These are phyloP conservation scores for Globisporangium echinulatum DNA, from an alignment of 352 stramenopile species.

Conservation along the genomic window DNA sequence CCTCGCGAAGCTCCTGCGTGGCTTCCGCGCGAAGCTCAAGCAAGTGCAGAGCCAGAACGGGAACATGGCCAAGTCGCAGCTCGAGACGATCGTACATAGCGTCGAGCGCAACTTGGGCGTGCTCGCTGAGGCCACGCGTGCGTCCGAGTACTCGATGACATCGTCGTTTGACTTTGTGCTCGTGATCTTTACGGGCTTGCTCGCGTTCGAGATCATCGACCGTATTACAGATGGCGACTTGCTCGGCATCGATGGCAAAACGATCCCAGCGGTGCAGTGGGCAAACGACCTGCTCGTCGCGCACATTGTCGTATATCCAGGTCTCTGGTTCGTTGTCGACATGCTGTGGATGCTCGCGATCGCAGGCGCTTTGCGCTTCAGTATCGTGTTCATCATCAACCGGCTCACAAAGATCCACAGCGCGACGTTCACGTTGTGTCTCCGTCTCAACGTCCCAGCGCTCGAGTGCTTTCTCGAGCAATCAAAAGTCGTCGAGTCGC, in stretches of 20 bases:
- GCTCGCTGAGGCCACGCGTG: conserved; percentile 44
- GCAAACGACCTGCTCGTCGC: conserved; percentile 38
- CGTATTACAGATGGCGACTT: conserved; percentile 91
- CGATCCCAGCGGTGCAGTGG: conserved; percentile 41
- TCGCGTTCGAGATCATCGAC: conserved; percentile 94
- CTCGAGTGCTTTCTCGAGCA: conserved; percentile 44
- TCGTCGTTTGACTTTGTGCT: conserved; percentile 86
- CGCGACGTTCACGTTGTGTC: conserved; percentile 33
- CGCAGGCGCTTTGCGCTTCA: conserved; percentile 19
- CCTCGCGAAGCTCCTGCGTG: conserved; percentile 89
- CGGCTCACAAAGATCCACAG: conserved; percentile 33
- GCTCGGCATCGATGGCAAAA: conserved; percentile 55
- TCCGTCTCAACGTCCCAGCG: conserved; percentile 43
- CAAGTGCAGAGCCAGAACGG: conserved; percentile 77
- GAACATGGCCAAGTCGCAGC: conserved; percentile 67
- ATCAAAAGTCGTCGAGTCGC: conserved; percentile 64
- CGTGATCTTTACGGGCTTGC: conserved; percentile 86
- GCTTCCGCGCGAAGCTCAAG: conserved; percentile 88
- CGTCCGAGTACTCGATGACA: conserved; percentile 60
- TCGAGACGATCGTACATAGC: conserved; percentile 53
- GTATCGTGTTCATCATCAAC: conserved; percentile 32
- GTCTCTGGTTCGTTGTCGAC: conserved; percentile 47
- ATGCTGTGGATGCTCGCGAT: conserved; percentile 43
- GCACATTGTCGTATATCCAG: conserved; percentile 29
- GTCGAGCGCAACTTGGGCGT: conserved; percentile 62